Evolutionary conservation across 2,329 filamentous ascomycete species (phyloP).

Genomic region (Arachnomyces sp.): DNA sequence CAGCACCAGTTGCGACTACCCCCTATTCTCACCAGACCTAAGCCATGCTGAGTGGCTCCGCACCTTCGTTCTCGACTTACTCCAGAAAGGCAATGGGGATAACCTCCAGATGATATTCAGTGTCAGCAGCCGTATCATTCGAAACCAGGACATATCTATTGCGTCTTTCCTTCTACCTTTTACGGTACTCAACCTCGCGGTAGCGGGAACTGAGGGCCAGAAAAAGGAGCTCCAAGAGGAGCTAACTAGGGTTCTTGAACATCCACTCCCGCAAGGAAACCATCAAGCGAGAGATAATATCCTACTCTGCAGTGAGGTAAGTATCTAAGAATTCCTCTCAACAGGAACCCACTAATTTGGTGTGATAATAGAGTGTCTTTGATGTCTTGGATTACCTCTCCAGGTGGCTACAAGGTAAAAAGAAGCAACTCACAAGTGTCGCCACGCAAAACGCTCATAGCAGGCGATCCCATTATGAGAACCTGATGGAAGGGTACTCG

Average conservation of each 20-base stretch:
- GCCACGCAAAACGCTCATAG: constrained; percentile 20
- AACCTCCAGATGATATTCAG: constrained; percentile 72
- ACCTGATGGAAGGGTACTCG: constrained; percentile 24
- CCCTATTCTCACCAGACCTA: constrained; percentile 62
- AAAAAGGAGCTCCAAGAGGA: constrained; percentile 61
- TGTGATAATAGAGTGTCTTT: constrained; percentile 64
- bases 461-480: constrained; percentile 22
- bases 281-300: constrained; percentile 63
- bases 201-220: constrained; percentile 60
- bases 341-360: constrained; percentile 2
- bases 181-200: constrained; percentile 70
- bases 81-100: constrained; percentile 65
- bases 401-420: constrained; percentile 77
- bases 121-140: constrained; percentile 71
- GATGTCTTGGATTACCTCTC: constrained; percentile 84
- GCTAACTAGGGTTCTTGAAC: constrained; percentile 62
- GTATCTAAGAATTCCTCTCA: constrained; percentile 15
- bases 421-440: constrained; percentile 38
- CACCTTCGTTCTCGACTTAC: constrained; percentile 68
- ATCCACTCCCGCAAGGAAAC: constrained; percentile 45
- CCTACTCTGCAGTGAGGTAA: constrained; percentile 78
- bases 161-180: constrained; percentile 86
- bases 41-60: constrained; percentile 76
- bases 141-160: constrained; percentile 76
- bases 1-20: constrained; percentile 56